Percentiles rank a stretch among this genome's conserved stretches.
Conservation (phyloP, 176 grass and related monocot species). For the Neostapfia colusana region DNA sequence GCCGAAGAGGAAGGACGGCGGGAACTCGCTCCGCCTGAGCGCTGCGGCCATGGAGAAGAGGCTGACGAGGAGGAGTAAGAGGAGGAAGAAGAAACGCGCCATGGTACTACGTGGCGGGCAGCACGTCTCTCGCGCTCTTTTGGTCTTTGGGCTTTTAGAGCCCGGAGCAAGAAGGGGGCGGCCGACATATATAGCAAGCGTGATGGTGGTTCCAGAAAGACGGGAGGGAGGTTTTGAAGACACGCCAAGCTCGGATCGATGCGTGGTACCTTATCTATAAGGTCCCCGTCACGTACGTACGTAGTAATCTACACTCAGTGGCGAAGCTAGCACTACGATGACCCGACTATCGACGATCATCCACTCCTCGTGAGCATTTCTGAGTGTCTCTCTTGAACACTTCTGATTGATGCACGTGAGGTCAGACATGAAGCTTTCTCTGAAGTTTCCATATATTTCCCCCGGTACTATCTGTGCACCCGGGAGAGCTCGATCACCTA, state of each 20-base stretch:
- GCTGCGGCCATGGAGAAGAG: constrained; percentile 24
- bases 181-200: not conserved
- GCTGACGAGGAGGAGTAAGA: constrained; percentile 23
- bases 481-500: too few relatives aligned
- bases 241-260: not conserved
- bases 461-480: too few relatives aligned
- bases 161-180: not conserved
- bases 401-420: too few relatives aligned
- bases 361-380: too few relatives aligned
- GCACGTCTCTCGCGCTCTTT: not conserved
- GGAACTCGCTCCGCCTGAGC: constrained; percentile 47
- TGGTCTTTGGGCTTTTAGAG: not conserved
- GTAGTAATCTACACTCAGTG: too few relatives aligned
- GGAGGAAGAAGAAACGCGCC: not conserved
- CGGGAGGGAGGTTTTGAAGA: not conserved
- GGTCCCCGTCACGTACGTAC: too few relatives aligned
- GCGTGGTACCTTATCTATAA: not conserved
- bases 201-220: not conserved
- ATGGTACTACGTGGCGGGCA: not conserved
- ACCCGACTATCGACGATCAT: too few relatives aligned
- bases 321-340: too few relatives aligned
- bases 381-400: too few relatives aligned
- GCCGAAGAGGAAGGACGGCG: constrained; percentile 66
- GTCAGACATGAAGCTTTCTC: too few relatives aligned
- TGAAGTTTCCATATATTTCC: too few relatives aligned